Percentiles rank a stretch among this genome's conserved stretches.
phyloP scores from a whole-genome alignment of 2,329 filamentous ascomycete genomes.

The Bipolaris victoriae region DNA sequence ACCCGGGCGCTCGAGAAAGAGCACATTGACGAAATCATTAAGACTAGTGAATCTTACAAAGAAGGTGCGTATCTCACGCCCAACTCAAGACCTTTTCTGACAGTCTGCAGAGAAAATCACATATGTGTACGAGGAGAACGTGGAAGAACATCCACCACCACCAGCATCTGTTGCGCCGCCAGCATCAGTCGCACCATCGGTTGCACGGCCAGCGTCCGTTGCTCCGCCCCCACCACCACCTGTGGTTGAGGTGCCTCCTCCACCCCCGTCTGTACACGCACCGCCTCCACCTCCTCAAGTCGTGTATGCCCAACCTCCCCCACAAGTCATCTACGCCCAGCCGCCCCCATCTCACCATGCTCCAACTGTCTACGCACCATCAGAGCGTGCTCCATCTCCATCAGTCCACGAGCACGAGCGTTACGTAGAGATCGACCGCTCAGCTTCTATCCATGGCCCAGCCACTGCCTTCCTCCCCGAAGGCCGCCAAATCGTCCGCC shows the following conservation, averaged over 20 bases:
- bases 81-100: conserved; percentile 2
- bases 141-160: conserved; percentile 20
- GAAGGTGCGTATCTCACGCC: conserved; percentile 46
- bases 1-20: conserved; percentile 85
- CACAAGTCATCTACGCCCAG: conserved; percentile 12
- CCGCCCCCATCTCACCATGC: conserved; percentile 30
- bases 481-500: conserved; percentile 26
- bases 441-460: conserved; percentile 54
- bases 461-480: conserved; percentile 59
- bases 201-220: conserved; percentile 27
- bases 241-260: conserved; percentile 27
- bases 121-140: conserved; percentile 44
- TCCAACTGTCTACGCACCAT: conserved; percentile 38
- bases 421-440: conserved; percentile 54
- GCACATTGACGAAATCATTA: conserved; percentile 89
- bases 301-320: conserved; percentile 31
- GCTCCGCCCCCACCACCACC: conserved; percentile 25
- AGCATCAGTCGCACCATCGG: conserved; percentile 23
- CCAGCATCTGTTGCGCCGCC: conserved; percentile 26
- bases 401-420: conserved; percentile 42
- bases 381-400: conserved; percentile 43
- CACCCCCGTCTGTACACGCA: conserved; percentile 19
- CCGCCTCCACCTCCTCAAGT: conserved; percentile 33
- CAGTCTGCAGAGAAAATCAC: conserved; percentile 41
- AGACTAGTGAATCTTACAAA: conserved; percentile 76